Evolutionary conservation across 2,329 filamentous ascomycete species (phyloP), one percentile per base, ranked within the genome.

Genomic region (Verticillium longisporum): DNA sequence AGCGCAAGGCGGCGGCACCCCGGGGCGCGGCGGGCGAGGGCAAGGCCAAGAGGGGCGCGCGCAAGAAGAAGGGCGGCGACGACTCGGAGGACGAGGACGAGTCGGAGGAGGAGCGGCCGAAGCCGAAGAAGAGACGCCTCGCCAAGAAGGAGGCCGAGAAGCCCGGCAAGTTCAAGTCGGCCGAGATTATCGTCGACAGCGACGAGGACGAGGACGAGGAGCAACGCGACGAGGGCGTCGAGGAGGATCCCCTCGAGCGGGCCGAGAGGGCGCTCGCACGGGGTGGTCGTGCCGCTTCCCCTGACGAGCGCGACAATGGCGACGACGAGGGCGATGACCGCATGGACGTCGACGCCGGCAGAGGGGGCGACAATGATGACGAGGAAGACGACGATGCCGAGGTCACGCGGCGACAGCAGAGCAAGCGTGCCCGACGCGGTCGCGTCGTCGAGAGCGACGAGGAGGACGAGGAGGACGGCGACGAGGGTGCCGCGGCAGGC

Each of bases 141-240:
- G 81, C 76, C 15, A 75, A 75, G 65, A 76, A 77, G 63, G 81
- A 85, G 65, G 78, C 75, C 63, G 74, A 75, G 60, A 68, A 70
- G 33, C 58, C 63, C 58, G 66, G 71, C 72, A 96, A 96, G 75
- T 96, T 85, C 81, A 97, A 97, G 82, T 93, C 89, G 58, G 87
- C 84, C 1, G 92, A 96, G 74, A 85, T 92, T 64, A 87, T 97
- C 33, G 88, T 91, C 55, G 90, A 94, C 64, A 91, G 88, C 63
- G 88, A 90, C 65, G 54, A 55, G 15, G 54, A 54, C 4, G 45
- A 54, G n/a, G 45, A 21, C 18, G 18, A 55, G 18, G 53, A 33
- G 54, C 26, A 55, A 11, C 26, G n/a, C 26, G 54, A 55, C 26
- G 54, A 83, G 13, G 81, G 80, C 3, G 78, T 73, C 10, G 71